Evolutionary conservation across 306 rosid genomes (phyloP), one percentile per base, ranked within the genome.

Genomic region (Abrus pulchellus): DNA sequence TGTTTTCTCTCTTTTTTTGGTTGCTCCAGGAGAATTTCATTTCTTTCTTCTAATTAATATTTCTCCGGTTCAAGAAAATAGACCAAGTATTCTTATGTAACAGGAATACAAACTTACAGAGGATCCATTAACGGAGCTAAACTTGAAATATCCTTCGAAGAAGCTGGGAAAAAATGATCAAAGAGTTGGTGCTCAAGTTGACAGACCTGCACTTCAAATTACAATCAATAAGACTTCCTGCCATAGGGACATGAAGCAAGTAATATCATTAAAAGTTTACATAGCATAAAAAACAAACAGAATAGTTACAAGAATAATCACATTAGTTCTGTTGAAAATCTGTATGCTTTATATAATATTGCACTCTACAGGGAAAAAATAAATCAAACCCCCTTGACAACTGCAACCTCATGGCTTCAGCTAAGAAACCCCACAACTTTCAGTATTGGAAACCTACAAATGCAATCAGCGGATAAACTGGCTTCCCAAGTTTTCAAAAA

Each of bases 141-240:
- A 87, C 97, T 96, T 74, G 97, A 90, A 86, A 87, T 86, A 59
- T 93, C 93, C 87, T 96, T 94, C 0, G 94, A 87, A 62, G 99
- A 95, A 83, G 89, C 87, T 47, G 98, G 99, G 80, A 96, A 96
- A 88, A 96, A 96, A 86, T 96, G 99, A 86, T 89, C 85, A 78
- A 96, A 96, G 76, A 93, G 91, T 80, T 93, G 99, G 80, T 91
- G 98, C 83, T 93, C 99, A 73, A 93, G 99, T 86, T 96, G 99
- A 89, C 99, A 96, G 85, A 89, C 99, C 99, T 95, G 90, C 89
- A 89, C 41, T 60, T 62, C 52, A 77, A 30, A 76, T 60, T 44
- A 73, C 49, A 79, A 79, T 63, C 76, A 66, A 76, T 82, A 72
- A 67, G 84, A 41, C 49, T 68, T 55, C 64, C 62, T 47, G 45